Conservation (phyloP, 352 stramenopile species). For the Phytophthora sp. region DNA sequence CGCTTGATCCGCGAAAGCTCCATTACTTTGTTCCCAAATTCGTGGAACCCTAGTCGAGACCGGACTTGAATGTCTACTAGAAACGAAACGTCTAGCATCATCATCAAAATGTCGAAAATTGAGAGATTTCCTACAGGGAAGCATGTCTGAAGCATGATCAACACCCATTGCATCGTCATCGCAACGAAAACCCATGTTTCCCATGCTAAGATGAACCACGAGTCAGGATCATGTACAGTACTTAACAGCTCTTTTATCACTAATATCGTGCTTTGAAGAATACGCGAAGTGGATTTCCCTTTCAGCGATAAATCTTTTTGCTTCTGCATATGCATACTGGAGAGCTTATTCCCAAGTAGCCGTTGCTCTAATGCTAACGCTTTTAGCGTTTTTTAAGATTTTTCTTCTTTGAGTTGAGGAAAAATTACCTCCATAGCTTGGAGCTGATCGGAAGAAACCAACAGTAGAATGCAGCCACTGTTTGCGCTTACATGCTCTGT, state of each 20-base stretch:
- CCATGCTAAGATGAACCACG: conserved; percentile 51
- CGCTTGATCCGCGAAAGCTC: conserved; percentile 33
- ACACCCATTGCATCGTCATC: conserved; percentile 58
- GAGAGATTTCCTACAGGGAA: conserved; percentile 21
- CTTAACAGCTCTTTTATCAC: background rate
- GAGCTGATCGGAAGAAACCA: conserved; percentile 55
- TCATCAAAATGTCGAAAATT: conserved; percentile 30
- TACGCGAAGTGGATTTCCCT: background rate
- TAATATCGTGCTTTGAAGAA: background rate
- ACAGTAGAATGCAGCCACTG: conserved; percentile 59
- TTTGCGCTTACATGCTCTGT: conserved; percentile 57
- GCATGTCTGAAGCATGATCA: conserved; percentile 58
- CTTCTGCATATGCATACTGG: conserved; percentile 3
- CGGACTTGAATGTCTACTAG: conserved; percentile 61
- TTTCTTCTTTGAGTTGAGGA: conserved; percentile 48
- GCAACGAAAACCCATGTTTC: conserved; percentile 64
- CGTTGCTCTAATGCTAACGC: conserved; percentile 51
- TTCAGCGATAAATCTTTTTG: background rate
- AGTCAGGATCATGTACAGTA: conserved; percentile 50
- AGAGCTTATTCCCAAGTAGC: conserved; percentile 42
- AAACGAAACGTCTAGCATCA: conserved; percentile 53
- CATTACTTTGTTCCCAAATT: conserved; percentile 81
- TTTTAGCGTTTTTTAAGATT: too few species aligned
- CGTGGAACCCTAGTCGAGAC: conserved; percentile 58
- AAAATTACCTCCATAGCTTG: conserved; percentile 58